Conservation (phyloP, 1,139 yeast genomes). For the Lodderomyces margitis region DNA sequence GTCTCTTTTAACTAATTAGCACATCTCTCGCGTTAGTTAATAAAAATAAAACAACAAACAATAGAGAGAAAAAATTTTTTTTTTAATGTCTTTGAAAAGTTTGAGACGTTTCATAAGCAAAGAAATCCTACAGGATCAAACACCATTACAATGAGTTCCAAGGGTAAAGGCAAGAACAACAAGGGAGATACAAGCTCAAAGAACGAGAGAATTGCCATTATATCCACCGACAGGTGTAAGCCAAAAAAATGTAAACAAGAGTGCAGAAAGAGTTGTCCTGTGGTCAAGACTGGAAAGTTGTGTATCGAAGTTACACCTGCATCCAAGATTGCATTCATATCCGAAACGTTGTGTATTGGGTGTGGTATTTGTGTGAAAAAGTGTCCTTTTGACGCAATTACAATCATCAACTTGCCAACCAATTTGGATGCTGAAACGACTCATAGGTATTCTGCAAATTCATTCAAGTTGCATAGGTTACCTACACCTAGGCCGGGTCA, state of each 20-base stretch:
- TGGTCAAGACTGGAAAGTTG: constrained; percentile 92
- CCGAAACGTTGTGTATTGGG: constrained; percentile 96
- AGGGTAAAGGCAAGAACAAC: constrained; percentile 18
- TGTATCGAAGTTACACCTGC: constrained; percentile 95
- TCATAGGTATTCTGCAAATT: constrained; percentile 96
- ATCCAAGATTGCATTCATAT: constrained; percentile 89
- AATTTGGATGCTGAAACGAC: constrained; percentile 90
- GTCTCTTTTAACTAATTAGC: no score
- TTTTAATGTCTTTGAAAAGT: constrained; percentile 2
- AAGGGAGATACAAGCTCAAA: constrained; percentile 48
- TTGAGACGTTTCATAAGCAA: background rate
- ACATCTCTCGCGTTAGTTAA: no score
- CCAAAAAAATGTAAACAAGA: constrained; percentile 98
- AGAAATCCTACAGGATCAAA: constrained; percentile 1
- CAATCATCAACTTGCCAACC: constrained; percentile 92
- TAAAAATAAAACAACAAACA: no score
- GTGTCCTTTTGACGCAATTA: constrained; percentile 97
- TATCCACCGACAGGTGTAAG: constrained; percentile 89
- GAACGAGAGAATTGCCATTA: constrained; percentile 89
- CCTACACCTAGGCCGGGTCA: constrained; percentile 99
- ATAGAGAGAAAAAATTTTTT: background rate
- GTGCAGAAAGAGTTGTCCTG: constrained; percentile 96
- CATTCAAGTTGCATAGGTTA: constrained; percentile 92
- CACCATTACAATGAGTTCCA: constrained; percentile 13
- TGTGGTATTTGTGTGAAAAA: constrained; percentile 99